phyloP scores from a whole-genome alignment of 495 filamentous ascomycete species.

The Daldinia bambusicola region DNA sequence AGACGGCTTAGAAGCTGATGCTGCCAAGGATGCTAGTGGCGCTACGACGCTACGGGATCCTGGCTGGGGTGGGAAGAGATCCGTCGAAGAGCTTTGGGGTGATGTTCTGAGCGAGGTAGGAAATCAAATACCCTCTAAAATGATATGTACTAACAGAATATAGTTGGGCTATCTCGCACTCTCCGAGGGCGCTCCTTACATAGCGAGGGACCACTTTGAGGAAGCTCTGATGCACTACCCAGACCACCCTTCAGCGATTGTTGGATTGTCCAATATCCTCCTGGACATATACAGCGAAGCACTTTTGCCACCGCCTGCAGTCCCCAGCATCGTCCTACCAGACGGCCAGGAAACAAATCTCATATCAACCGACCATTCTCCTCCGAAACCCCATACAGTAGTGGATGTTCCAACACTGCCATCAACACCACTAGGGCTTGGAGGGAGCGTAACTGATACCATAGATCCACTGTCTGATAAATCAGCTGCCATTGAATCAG shows the following conservation, averaged over 20 bases:
- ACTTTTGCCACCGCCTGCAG: constrained; percentile 59
- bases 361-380: constrained; percentile 27
- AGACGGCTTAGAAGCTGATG: constrained; percentile 63
- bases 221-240: constrained; percentile 76
- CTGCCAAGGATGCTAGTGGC: constrained; percentile 61
- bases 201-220: constrained; percentile 80
- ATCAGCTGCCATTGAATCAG: constrained; percentile 14
- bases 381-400: constrained; percentile 5
- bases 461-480: constrained; percentile 19
- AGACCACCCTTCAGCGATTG: constrained; percentile 82
- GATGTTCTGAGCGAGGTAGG: constrained; percentile 79
- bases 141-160: constrained; percentile 49
- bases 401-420: constrained; percentile 43
- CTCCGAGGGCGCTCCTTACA: constrained; percentile 68
- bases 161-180: constrained; percentile 75
- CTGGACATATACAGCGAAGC: constrained; percentile 83
- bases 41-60: constrained; percentile 63
- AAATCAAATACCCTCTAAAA: constrained; percentile 11
- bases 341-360: constrained; percentile 28
- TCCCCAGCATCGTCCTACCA: constrained; percentile 45
- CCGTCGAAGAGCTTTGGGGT: constrained; percentile 81
- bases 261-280: constrained; percentile 83
- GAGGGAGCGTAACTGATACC: constrained; percentile 16
- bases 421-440: constrained; percentile 56
- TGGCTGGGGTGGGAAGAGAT: constrained; percentile 79